Base-by-base conservation (phyloP, 2,329 filamentous ascomycete genomes). In the Cladophialophora bantiana region DNA sequence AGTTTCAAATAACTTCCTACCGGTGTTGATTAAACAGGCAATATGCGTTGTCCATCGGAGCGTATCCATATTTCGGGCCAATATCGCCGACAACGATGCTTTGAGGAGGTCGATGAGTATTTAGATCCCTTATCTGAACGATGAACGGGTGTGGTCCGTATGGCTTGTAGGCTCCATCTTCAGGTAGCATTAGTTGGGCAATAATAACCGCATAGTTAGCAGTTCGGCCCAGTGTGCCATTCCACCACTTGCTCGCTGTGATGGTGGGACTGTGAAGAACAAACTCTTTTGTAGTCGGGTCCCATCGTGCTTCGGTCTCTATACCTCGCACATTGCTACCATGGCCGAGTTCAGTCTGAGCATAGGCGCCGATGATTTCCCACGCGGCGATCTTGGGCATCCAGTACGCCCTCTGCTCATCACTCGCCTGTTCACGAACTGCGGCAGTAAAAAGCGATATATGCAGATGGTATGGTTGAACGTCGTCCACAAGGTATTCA, bases 231-330 rank as follows among this genome's bases (percentile, higher is more conserved):
- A 85, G 77, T 1, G 78, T 79, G 1, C 83, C 83, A 73, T 85
- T 84, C 83, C 83, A 85, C 82, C 82, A 85, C 73, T 85, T 84
- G 70, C 80, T 83, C 1, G 83, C 80, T 1, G 83, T 84, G 9
- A 85, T 71, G 18, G 80, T 81, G 18, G 83, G 83, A 68, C 82
- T 84, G 71, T 84, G 82, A 7, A 85, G 75, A 32, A 82, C 75
- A 62, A 85, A 85, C 31, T 83, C 78, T 64, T 80, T 79, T 4
- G 74, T 75, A n/a, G 74, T 70, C 1, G 75, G 74, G 70, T 84
- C 79, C 79, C 81, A 84, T 20, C 75, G 79, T 1, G 83, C 83
- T 55, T 79, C 74, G 3, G 79, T 80, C 68, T 85, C 83, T 6
- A 85, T 66, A 0, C 82, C 83, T 50, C 80, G 76, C 3, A 85